Conservation (phyloP, 1,139 yeast species). For the Candida gigantensis region DNA sequence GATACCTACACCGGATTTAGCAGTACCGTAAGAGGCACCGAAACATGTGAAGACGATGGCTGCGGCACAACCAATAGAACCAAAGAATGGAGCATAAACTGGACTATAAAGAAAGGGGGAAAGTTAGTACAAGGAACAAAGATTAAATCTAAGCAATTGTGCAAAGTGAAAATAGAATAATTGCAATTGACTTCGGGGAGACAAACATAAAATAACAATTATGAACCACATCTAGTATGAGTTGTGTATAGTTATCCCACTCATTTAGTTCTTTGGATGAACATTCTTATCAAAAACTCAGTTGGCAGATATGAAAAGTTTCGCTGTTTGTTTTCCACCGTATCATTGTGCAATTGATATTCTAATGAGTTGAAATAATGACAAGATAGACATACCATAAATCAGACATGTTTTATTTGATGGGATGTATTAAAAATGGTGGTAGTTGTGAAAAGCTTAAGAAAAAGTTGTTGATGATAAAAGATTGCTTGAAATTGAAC, state of each 20-base stretch:
- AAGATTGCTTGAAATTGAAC: conserved; percentile 6
- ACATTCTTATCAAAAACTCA: too few relatives aligned
- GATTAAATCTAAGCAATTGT: background rate
- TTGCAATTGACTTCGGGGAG: too few relatives aligned
- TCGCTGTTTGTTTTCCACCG: too few relatives aligned
- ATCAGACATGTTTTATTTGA: conserved; percentile 43
- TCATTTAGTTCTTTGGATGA: too few relatives aligned
- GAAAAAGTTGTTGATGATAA: conserved; percentile 5
- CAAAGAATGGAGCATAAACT: conserved; percentile 90
- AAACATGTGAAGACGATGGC: conserved; percentile 98
- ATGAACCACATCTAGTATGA: too few relatives aligned
- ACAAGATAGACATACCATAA: conserved; percentile 62
- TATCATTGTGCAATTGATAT: too few relatives aligned
- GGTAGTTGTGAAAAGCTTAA: conserved; percentile 1
- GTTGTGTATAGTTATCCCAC: too few relatives aligned
- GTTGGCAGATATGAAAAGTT: too few relatives aligned
- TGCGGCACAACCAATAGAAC: conserved; percentile 98
- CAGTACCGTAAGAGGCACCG: conserved; percentile 99
- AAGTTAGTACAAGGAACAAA: conserved; percentile 4
- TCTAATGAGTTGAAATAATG: too few relatives aligned
- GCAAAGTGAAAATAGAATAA: background rate
- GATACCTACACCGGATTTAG: conserved; percentile 99
- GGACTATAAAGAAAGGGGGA: conserved; percentile 45
- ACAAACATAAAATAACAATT: too few relatives aligned
- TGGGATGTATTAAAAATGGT: conserved; percentile 1